Evolutionary conservation across 495 filamentous ascomycete species (phyloP).

Genomic region (Penicillium argentinense): DNA sequence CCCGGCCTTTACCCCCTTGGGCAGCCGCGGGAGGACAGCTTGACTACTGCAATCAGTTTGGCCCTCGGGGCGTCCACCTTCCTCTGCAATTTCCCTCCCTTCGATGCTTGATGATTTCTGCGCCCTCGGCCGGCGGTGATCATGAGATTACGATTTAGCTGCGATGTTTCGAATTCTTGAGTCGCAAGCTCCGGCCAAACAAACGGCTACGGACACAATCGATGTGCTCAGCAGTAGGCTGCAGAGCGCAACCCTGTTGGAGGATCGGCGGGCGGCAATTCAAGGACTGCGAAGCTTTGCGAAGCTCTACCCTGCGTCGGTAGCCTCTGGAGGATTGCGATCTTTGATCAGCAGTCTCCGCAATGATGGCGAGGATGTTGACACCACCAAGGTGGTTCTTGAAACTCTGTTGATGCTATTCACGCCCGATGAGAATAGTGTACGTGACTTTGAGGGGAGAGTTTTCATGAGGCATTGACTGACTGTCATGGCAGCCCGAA

Average conservation of each 20-base stretch:
- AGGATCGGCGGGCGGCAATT: conserved; percentile 91
- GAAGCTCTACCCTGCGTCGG: conserved; percentile 91
- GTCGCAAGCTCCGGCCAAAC: conserved; percentile 87
- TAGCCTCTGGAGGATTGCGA: conserved; percentile 87
- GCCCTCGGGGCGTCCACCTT: conserved; percentile 2
- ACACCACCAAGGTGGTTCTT: conserved; percentile 89
- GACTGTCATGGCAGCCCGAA: conserved; percentile 63
- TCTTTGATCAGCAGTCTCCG: conserved; percentile 81
- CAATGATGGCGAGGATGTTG: conserved; percentile 92
- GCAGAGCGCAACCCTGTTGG: conserved; percentile 81
- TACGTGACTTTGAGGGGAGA: conserved; percentile 36
- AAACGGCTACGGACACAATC: conserved; percentile 93
- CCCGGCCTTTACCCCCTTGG: conserved; percentile 21
- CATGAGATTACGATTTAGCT: conserved; percentile 43
- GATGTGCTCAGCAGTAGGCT: conserved; percentile 82
- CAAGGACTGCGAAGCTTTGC: conserved; percentile 92
- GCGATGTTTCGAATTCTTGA: conserved; percentile 85
- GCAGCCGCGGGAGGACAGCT: conserved; percentile 21
- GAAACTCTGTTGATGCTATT: conserved; percentile 96
- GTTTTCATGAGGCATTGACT: conserved; percentile 14
- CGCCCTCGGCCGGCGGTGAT: conserved; percentile 38
- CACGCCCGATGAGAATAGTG: conserved; percentile 67
- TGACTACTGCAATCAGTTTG: conserved; percentile 21
- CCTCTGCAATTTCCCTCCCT: conserved; percentile 8
- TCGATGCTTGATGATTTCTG: conserved; percentile 34